Evolutionary conservation across 306 rosid species (phyloP).

Genomic region (Corylus americana): DNA sequence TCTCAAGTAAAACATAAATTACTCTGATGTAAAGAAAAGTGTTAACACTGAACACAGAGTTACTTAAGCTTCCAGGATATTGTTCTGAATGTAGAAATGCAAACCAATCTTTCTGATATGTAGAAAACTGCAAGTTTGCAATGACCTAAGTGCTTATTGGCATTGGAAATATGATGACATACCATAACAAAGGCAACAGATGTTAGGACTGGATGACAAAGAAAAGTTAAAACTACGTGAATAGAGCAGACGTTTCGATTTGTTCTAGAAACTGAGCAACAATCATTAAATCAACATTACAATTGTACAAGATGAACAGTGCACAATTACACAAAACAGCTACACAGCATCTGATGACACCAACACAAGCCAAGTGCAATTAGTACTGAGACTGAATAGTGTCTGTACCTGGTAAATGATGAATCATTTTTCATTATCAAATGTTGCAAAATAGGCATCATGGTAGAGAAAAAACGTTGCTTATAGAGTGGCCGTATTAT

Average conservation of each 20-base stretch:
- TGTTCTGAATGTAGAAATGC: neutral
- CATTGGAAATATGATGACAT: neutral
- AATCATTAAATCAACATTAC: neutral
- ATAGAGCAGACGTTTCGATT: neutral
- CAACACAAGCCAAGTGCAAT: slow-evolving; percentile 8
- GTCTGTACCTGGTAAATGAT: slow-evolving; percentile 63
- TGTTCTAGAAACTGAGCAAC: neutral
- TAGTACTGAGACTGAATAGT: slow-evolving; percentile 16
- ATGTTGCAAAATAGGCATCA: slow-evolving; percentile 75
- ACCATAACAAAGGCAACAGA: neutral
- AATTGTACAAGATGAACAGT: neutral
- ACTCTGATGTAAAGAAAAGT: neutral
- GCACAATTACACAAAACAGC: neutral
- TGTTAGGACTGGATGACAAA: neutral
- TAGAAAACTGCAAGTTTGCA: slow-evolving; percentile 2
- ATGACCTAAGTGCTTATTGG: neutral
- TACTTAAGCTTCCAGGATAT: neutral
- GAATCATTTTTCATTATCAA: slow-evolving; percentile 57
- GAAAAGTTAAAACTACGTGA: neutral
- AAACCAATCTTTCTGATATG: neutral
- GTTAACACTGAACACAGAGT: neutral
- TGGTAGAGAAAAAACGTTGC: slow-evolving; percentile 85
- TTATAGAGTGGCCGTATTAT: slow-evolving; percentile 78
- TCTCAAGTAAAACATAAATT: neutral
- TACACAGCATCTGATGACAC: slow-evolving; percentile 6